These are phyloP conservation scores for Hypoxylon sp. DNA, from an alignment of 2,329 filamentous ascomycete species.

Conservation along the genomic window DNA sequence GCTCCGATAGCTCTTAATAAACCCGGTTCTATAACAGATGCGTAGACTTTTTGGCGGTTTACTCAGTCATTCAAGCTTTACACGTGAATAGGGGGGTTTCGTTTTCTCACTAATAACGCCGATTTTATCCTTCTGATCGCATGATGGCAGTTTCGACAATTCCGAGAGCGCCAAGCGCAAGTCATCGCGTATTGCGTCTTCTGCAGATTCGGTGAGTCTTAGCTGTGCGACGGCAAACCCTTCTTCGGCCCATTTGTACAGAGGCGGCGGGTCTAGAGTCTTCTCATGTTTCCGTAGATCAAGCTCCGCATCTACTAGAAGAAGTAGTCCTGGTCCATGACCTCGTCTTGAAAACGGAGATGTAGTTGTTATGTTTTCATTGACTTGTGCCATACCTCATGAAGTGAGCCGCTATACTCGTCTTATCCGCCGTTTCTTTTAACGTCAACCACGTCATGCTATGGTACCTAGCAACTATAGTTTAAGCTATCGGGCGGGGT, in stretches of 20 bases:
- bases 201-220: conserved; percentile 28
- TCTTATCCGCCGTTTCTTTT: background rate
- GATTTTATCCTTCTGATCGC: conserved; percentile 32
- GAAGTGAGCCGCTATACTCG: background rate
- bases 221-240: conserved; percentile 72
- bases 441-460: background rate
- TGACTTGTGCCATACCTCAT: background rate
- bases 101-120: conserved; percentile 35
- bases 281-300: conserved; percentile 40
- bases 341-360: conserved; percentile 53
- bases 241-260: conserved; percentile 78
- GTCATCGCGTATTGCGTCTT: conserved; percentile 22
- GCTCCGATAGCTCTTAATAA: conserved; percentile 41
- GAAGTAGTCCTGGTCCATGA: conserved; percentile 53
- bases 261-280: conserved; percentile 62
- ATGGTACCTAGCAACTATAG: background rate
- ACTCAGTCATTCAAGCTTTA: conserved; percentile 3
- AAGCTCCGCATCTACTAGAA: conserved; percentile 46
- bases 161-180: conserved; percentile 41
- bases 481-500: conserved; percentile 19
- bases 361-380: conserved; percentile 43
- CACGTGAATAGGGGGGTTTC: background rate
- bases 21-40: conserved; percentile 7
- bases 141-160: conserved; percentile 32
- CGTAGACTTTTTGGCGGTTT: conserved; percentile 30